A percentile compares a stretch with the other conserved stretches of the same genome.
These are phyloP conservation scores for Avena eriantha DNA, from an alignment of 176 grass and related monocot species.

Conservation along the genomic window DNA sequence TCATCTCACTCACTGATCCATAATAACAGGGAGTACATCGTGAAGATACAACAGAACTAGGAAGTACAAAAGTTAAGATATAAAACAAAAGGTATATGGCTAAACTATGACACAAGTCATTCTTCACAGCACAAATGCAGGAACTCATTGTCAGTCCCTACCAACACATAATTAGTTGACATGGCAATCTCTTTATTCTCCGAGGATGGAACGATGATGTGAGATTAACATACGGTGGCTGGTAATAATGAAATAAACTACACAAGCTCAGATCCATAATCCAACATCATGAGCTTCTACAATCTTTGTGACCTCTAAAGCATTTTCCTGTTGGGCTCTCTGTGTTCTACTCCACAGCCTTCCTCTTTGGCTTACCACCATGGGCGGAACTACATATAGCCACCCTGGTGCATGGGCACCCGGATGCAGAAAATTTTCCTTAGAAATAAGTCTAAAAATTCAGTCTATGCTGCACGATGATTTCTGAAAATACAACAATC, in stretches of 20 bases:
- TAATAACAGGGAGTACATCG: background rate
- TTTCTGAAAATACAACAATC: no score
- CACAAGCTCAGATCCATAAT: background rate
- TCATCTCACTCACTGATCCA: conserved; percentile 23
- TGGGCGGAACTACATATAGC: no score
- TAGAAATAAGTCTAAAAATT: no score
- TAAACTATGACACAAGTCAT: background rate
- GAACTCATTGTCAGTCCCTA: background rate
- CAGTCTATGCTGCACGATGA: no score
- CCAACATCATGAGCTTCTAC: background rate
- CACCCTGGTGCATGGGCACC: no score
- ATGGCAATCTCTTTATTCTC: background rate
- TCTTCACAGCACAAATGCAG: background rate
- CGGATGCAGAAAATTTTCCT: no score
- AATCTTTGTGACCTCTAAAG: background rate
- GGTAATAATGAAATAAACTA: conserved; percentile 11
- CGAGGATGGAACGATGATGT: background rate
- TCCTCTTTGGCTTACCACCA: background rate
- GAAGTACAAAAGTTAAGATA: background rate
- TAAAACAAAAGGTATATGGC: background rate
- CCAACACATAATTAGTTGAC: background rate
- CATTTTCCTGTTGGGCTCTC: conserved; percentile 1
- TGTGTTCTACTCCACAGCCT: background rate
- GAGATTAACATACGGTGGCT: background rate
- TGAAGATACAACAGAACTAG: background rate